Base-by-base conservation (phyloP, 306 rosid genomes). In the Vigna mungo region DNA sequence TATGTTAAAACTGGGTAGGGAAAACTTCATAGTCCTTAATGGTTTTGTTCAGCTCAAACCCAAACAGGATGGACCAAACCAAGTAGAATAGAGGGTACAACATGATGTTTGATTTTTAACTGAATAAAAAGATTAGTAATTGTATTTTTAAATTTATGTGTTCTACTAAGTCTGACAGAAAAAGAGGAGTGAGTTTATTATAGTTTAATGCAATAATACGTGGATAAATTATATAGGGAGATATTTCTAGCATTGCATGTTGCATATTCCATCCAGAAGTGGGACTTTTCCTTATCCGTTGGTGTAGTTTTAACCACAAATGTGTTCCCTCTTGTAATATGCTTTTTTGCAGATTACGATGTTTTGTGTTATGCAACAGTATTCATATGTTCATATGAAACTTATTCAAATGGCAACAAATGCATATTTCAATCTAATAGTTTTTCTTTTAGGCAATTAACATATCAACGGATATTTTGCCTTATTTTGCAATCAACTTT, bases 241-340 rank as follows among this genome's bases (percentile, higher is more conserved):
- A 70, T 52, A 12, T 36, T 34, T 71, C 4, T 6, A 52, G 36
- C 21, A 17, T 69, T 52, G 37, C 54, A 52, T 17, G 48, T 48
- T 30, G 18, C 61, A 70, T 49, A 16, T 52, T 52, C 63, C 63
- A 52, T 53, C 20, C 21, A 17, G 49, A 53, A 36, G 51, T 52
- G 20, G 14, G 64, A 20, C 16, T 17, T 71, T 34, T 21, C 43
- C 70, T 39, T 37, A 17, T 39, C 51, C 30, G 16, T 5, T n/a
- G 27, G 69, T 36, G 48, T 37, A 16, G 47, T 37, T 46, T 63
- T 61, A 34, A n/a, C 68, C 47, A 62, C 48, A 63, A 36, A 37
- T 10, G 0, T 10, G 49, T 37, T 30, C 25, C 47, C 46, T 41
- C 13, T 32, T 34, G 20, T 61, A 15, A 56, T 12, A 56, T 21